These are phyloP conservation scores for Corynascus novoguineensis DNA, from an alignment of 495 filamentous ascomycete genomes.

Conservation along the genomic window DNA sequence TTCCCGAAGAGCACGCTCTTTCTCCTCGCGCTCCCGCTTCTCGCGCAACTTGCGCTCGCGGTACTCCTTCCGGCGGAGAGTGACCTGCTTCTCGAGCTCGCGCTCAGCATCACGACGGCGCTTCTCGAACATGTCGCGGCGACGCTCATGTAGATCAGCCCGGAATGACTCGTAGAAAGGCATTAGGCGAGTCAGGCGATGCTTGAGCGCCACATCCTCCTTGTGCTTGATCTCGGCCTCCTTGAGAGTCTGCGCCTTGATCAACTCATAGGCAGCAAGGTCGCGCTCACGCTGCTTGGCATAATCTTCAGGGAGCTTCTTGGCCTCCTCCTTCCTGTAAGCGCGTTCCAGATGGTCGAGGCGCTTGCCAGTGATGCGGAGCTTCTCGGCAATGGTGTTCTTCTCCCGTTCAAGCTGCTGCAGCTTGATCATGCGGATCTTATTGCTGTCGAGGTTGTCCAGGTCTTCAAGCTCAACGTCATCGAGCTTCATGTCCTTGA, in stretches of 20 bases:
- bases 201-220: constrained; percentile 86
- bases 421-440: constrained; percentile 88
- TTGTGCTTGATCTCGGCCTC: constrained; percentile 79
- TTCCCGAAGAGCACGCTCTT: constrained; percentile 65
- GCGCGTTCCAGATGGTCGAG: constrained; percentile 98
- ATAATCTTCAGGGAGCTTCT: constrained; percentile 84
- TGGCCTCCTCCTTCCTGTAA: constrained; percentile 88
- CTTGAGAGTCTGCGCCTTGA: constrained; percentile 67
- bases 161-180: constrained; percentile 75
- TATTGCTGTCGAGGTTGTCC: constrained; percentile 79
- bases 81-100: constrained; percentile 85
- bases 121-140: constrained; percentile 93
- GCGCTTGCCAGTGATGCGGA: constrained; percentile 87
- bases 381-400: constrained; percentile 82
- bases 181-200: constrained; percentile 78
- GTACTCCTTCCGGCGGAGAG: constrained; percentile 76
- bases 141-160: constrained; percentile 70
- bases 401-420: constrained; percentile 96
- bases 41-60: constrained; percentile 67
- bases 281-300: constrained; percentile 77
- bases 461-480: constrained; percentile 71
- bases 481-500: constrained; percentile 87
- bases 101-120: constrained; percentile 80
- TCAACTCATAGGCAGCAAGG: constrained; percentile 69
- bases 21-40: constrained; percentile 75